phyloP scores from a whole-genome alignment of 768 basidiomycete species.

The Lactarius trivialis region DNA sequence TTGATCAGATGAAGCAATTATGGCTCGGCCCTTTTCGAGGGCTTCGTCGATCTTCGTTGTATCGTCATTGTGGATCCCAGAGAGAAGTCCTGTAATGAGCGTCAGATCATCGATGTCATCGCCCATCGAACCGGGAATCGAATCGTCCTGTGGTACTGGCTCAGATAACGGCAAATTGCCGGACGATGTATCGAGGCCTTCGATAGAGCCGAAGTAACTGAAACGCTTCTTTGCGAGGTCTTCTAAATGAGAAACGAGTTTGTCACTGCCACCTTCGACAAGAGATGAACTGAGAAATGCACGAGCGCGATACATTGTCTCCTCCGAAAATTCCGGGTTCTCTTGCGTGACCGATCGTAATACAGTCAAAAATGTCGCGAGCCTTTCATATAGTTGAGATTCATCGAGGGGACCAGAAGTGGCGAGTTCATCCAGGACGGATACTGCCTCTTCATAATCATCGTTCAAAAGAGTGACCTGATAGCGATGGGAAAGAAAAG shows the following conservation, averaged over 20 bases:
- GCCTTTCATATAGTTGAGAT: background rate
- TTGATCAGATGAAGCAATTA: too few species aligned
- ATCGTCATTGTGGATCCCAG: too few species aligned
- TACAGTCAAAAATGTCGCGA: background rate
- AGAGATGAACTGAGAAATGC: background rate
- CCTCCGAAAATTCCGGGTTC: background rate
- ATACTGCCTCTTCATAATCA: background rate
- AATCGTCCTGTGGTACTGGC: background rate
- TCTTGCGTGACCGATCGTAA: background rate
- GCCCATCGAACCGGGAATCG: too few species aligned
- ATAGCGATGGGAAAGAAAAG: background rate
- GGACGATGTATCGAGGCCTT: background rate
- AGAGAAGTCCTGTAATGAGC: background rate
- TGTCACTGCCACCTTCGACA: too few species aligned
- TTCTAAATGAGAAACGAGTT: too few species aligned
- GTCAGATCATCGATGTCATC: too few species aligned
- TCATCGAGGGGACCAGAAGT: background rate
- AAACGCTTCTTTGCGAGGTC: background rate
- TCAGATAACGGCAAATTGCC: background rate
- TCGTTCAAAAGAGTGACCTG: background rate
- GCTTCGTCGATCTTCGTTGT: too few species aligned
- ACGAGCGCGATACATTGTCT: background rate
- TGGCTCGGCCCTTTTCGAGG: too few species aligned
- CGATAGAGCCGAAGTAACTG: background rate
- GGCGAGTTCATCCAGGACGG: background rate